A percentile compares a stretch with the other conserved stretches of the same genome.
phyloP scores from a whole-genome alignment of 1,139 yeast species.

The Yamadazyma oceani region DNA sequence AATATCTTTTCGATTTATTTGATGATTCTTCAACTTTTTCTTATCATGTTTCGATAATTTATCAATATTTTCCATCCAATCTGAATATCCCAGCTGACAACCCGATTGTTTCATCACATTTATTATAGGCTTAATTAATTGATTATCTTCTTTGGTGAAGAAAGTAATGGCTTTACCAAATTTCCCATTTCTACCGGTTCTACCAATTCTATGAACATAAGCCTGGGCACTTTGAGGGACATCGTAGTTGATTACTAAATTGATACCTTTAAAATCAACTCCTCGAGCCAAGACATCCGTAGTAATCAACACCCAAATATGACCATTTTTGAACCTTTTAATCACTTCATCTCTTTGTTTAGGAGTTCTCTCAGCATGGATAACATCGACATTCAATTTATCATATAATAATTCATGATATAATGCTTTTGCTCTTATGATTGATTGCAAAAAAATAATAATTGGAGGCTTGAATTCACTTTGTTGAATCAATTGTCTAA shows the following conservation, averaged over 20 bases:
- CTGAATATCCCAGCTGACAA: constrained; percentile 59
- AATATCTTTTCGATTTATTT: constrained; percentile 67
- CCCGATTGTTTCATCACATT: constrained; percentile 97
- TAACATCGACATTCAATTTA: constrained; percentile 88
- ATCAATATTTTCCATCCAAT: constrained; percentile 81
- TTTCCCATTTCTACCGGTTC: constrained; percentile 97
- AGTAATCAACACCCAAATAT: constrained; percentile 93
- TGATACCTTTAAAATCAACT: constrained; percentile 95
- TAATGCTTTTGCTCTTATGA: constrained; percentile 90
- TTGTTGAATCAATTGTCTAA: constrained; percentile 80
- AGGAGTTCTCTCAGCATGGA: constrained; percentile 93
- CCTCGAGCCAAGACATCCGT: constrained; percentile 97
- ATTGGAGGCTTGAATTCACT: constrained; percentile 94
- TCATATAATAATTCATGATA: constrained; percentile 92
- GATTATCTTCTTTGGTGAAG: constrained; percentile 85
- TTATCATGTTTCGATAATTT: constrained; percentile 69
- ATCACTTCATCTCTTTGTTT: constrained; percentile 85
- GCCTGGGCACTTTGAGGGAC: constrained; percentile 94
- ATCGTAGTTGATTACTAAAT: constrained; percentile 91
- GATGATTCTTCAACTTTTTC: constrained; percentile 58
- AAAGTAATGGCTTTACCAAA: constrained; percentile 86
- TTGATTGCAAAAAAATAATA: constrained; percentile 86
- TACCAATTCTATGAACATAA: constrained; percentile 96
- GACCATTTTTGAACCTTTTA: constrained; percentile 82
- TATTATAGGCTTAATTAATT: constrained; percentile 76